Base-by-base conservation (phyloP, 2,329 filamentous ascomycete species). In the Diaporthe helianthi region DNA sequence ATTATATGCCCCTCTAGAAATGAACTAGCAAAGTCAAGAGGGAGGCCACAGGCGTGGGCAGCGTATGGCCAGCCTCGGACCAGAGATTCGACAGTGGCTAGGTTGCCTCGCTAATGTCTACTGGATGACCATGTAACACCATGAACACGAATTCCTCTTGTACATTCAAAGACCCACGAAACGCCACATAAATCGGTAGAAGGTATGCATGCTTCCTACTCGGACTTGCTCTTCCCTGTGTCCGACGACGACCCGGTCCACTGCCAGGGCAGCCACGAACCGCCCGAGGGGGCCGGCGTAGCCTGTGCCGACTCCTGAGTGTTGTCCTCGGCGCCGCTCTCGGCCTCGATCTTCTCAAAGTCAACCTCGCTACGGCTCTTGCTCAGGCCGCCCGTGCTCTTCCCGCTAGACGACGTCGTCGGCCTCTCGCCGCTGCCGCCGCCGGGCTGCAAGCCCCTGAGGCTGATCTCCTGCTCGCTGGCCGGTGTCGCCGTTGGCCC, bases 281-380 rank as follows among this genome's bases (percentile, higher is more conserved):
- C 72, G 31, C 79, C 63, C 71, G 64, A 58, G 72, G 69, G 63
- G 78, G 79, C 71, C 76, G 76, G 67, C 79, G 76, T 73, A 68
- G 55, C 66, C 66, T 33, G 65, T 66, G 53, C 72, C 68, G 70
- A 73, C 69, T 71, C 74, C 72, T 71, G 82, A 74, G 69, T 76
- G 71, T 60, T 83, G 54, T 87, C 87, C 76, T 88, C 89, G 31
- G 82, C 82, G 12, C 85, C 86, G 75, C 89, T 91, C 76, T 94
- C 92, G 41, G 90, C 89, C 72, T 96, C 92, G 73, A 97, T 93
- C 78, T 93, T 92, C 76, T 97, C 94, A 76, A 98, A 98, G 74
- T 97, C 95, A 24, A 87, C 88, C 77, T 97, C 94, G 78, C 93
- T 97, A 72, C 90, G 89, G 76, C 92, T 95, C 82, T 95, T 95